Conservation (phyloP, 345 rosid genomes). For the Viola odorata region DNA sequence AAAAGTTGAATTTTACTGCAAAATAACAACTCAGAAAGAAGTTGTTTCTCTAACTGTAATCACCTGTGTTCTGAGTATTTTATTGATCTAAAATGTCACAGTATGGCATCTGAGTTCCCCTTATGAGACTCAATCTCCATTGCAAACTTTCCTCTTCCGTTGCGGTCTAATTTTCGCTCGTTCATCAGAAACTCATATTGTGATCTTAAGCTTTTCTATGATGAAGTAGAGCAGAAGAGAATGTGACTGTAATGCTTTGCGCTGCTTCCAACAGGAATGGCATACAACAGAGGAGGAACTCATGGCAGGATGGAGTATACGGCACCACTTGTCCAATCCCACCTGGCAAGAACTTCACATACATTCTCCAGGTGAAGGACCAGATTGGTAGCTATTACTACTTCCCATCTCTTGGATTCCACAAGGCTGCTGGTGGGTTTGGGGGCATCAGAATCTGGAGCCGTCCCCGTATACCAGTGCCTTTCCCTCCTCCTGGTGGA, state of each 20-base stretch:
- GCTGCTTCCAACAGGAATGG: slow-evolving; percentile 50
- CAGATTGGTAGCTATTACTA: slow-evolving; percentile 84
- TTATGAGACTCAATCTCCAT: no score
- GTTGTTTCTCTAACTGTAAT: no score
- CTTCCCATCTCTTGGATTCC: slow-evolving; percentile 72
- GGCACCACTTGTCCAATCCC: slow-evolving; percentile 81
- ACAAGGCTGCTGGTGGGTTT: slow-evolving; percentile 77
- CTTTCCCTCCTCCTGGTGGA: slow-evolving; percentile 60
- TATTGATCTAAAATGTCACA: no score
- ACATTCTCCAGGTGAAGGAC: slow-evolving; percentile 67
- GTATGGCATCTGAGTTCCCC: no score
- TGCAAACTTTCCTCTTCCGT: no score
- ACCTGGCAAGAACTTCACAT: slow-evolving; percentile 70
- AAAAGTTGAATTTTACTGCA: no score
- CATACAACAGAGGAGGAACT: slow-evolving; percentile 69
- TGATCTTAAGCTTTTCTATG: no score
- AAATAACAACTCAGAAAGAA: no score
- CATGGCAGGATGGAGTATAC: slow-evolving; percentile 77
- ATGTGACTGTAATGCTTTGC: neutral
- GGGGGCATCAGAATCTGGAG: slow-evolving; percentile 62
- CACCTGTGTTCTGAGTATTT: no score
- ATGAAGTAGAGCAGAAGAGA: neutral
- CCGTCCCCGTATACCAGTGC: slow-evolving; percentile 70
- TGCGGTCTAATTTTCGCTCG: no score
- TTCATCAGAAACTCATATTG: no score